phyloP scores from a whole-genome alignment of 805 yeast species.

The Candida coleopterorum region DNA sequence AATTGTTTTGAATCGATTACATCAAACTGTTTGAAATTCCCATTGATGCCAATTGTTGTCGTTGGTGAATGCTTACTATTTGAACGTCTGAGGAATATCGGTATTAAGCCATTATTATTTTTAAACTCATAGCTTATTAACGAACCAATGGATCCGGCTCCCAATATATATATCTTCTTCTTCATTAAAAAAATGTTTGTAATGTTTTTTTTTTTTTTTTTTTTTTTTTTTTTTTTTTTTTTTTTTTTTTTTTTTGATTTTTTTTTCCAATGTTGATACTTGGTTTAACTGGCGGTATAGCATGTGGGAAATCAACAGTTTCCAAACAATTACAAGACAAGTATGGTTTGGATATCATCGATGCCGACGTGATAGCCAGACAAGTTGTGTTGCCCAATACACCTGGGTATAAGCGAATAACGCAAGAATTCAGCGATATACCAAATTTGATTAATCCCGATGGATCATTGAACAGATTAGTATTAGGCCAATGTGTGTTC shows the following conservation, averaged over 20 bases:
- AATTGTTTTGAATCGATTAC: conserved; percentile 15
- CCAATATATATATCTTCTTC: conserved; percentile 41
- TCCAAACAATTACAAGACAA: conserved; percentile 52
- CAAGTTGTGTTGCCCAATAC: conserved; percentile 81
- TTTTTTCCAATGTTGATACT: conserved; percentile 63
- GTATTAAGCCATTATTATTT: conserved; percentile 33
- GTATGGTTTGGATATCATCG: conserved; percentile 59
- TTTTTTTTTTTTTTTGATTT: background rate
- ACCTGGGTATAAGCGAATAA: conserved; percentile 62
- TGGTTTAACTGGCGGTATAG: conserved; percentile 97
- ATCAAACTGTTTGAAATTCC: too few relatives aligned
- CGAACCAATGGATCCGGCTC: conserved; percentile 53
- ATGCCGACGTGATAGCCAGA: conserved; percentile 88
- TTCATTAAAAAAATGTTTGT: background rate
- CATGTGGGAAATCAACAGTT: conserved; percentile 94
- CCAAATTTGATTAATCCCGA: conserved; percentile 46
- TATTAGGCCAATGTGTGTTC: conserved; percentile 76
- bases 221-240: background rate
- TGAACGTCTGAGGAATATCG: conserved; percentile 28
- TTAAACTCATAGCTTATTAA: conserved; percentile 44
- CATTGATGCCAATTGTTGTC: too few relatives aligned
- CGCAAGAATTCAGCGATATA: conserved; percentile 52
- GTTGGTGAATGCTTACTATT: too few relatives aligned
- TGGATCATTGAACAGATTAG: conserved; percentile 57
- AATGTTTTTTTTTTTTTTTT: conserved; percentile 1